A percentile compares a stretch with the other conserved stretches of the same genome.
Evolutionary conservation across 257 asterid species (phyloP).

Genomic region (Ehretia macrophylla): DNA sequence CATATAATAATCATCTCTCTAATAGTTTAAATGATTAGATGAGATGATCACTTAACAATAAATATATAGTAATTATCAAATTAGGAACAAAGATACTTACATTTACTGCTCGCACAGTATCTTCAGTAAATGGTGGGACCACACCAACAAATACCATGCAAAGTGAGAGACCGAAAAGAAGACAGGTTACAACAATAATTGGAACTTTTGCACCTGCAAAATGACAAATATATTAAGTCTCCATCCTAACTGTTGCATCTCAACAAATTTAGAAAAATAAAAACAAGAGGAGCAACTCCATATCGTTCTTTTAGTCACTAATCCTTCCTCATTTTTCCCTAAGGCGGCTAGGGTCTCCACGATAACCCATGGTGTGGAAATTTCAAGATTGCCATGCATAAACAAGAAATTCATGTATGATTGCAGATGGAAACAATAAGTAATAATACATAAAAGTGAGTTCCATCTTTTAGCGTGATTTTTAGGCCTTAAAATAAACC

Average conservation of each 20-base stretch:
- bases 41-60: neutral
- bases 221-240: conserved; percentile 6
- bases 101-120: conserved; percentile 80
- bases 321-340: too few species aligned
- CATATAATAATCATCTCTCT: too few species aligned
- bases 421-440: too few species aligned
- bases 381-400: too few species aligned
- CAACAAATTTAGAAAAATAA: too few species aligned
- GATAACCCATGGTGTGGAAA: too few species aligned
- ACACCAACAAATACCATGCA: conserved; percentile 48
- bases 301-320: too few species aligned
- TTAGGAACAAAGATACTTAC: conserved; percentile 35
- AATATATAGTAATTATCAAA: neutral
- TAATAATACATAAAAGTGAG: too few species aligned
- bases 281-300: neutral
- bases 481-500: too few species aligned
- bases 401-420: too few species aligned
- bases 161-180: conserved; percentile 50
- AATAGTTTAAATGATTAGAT: neutral
- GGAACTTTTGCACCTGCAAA: conserved; percentile 63
- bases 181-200: conserved; percentile 35
- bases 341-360: too few species aligned
- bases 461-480: too few species aligned
- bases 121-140: conserved; percentile 76
- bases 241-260: neutral